Evolutionary conservation across 495 filamentous ascomycete species (phyloP), one percentile per base, ranked within the genome.

Genomic region (Penicillium pulvis): DNA sequence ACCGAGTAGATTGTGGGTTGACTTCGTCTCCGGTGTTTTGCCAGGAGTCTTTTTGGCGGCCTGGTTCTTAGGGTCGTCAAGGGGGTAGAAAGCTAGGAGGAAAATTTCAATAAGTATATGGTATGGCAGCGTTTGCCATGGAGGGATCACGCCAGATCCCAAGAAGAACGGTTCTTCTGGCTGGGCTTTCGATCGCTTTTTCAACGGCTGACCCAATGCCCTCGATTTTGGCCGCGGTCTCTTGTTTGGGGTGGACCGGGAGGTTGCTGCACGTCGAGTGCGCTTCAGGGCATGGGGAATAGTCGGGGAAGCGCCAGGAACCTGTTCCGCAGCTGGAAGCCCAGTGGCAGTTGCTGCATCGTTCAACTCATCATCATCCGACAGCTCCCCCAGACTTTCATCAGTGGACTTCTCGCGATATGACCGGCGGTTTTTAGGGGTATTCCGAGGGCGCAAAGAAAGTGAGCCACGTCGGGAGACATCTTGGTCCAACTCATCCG

Each of bases 71-170:
- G 80, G 73, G 55, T 87, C 80, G 36, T 83, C 74, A 12, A 90
- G 71, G 3, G 90, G 87, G 44, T 81, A 71, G 6, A 86, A 83
- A 6, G 89, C 86, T 57, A 79, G 83, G 46, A 79, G 59, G 64
- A 96, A 91, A 48, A 93, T 83, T 33, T 86, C 76, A 14, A 88
- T 69, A 19, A 90, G 80, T 3, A 94, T 74, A 20, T 89, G 80
- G 59, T 93, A 91, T 1, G 90, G 90, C 4, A 95, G 72, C 1
- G 74, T 81, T 10, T 81, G 71, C 90, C 90, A 96, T 5, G 82
- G 77, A 42, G 86, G 89, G 36, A 84, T 84, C 26, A 73, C 75
- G 14, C 76, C 75, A 26, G 80, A 75, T 24, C 62, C 59, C 16
- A 73, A n/a, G 24, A 69, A 64, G 2, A 59, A 48, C 12, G 49